Evolutionary conservation across 228 moss, liverwort and hornwort genomes (phyloP), one percentile per base, ranked within the genome.

Genomic region (Sphagnum magellanicum): DNA sequence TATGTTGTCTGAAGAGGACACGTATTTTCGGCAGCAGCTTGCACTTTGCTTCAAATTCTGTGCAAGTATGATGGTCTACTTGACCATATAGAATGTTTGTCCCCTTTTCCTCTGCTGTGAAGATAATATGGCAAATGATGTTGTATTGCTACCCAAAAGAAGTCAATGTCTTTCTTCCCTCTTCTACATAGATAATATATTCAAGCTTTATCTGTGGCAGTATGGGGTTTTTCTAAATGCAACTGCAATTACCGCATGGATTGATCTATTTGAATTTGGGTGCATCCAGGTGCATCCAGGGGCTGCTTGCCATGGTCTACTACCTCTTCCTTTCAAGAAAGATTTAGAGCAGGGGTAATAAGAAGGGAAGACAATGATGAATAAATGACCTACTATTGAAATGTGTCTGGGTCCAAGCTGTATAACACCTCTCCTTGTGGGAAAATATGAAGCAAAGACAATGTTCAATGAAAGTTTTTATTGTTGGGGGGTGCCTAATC

Each of bases 31-130:
- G 32, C 88, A 92, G 10, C 84, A 92, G 69, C 88, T 96, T 51
- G 90, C 96, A 17, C 86, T 92, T 14, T 96, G 96, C 77, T 92
- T 88, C 78, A 89, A 89, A 51, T 88, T 88, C 69, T 71, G 79
- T 74, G 81, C 90, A 55, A 85, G 88, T 90, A 77, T 76, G 32
- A 32, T 32, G 32, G 32, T 32, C 1, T 32, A 32, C 0, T 32
- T 32, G 32, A 32, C 32, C 32, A 1, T 32, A 32, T 1, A 32
- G 1, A 32, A 1, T 32, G 32, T 32, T 32, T 32, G 32, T 32
- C 32, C 32, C 1, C 0, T 32, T 32, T 1, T 32, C 32, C 0
- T 32, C 0, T 32, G 1, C 1, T 32, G 32, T 32, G 32, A 32
- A 32, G 32, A 32, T 32, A 32, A 32, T 81, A 73, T 17, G 32